phyloP scores from a whole-genome alignment of 1,139 yeast species.

The Ogataea hybrid region DNA sequence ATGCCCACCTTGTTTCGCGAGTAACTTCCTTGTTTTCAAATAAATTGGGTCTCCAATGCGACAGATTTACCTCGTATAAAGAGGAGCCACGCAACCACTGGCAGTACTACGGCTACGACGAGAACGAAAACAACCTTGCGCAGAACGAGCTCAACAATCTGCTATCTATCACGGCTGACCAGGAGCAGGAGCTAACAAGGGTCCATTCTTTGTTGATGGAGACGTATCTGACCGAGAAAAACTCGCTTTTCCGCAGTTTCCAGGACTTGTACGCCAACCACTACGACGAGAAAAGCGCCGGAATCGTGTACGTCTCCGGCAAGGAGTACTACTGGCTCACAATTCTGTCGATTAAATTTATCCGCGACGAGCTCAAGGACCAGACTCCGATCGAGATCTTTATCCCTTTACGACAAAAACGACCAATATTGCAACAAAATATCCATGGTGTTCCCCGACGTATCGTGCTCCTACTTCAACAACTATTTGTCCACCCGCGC shows the following conservation, averaged over 20 bases:
- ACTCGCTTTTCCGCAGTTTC: conserved; percentile 11
- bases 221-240: conserved; percentile 15
- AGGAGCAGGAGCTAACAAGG: conserved; percentile 23
- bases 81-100: conserved; percentile 22
- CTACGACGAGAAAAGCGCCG: conserved; percentile 17
- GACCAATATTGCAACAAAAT: conserved; percentile 28
- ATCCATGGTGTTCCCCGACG: conserved; percentile 21
- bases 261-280: conserved; percentile 5
- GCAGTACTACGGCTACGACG: conserved; percentile 33
- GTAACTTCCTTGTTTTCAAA: conserved; percentile 17
- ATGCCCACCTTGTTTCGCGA: conserved; percentile 17
- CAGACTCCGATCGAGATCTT: conserved; percentile 29
- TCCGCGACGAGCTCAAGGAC: conserved; percentile 27
- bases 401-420: conserved; percentile 24
- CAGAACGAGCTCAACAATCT: conserved; percentile 21
- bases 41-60: conserved; percentile 24
- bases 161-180: conserved; percentile 21
- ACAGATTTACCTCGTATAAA: conserved; percentile 23
- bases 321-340: conserved; percentile 30
- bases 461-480: conserved; percentile 29
- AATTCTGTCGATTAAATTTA: conserved; percentile 28
- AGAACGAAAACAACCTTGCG: conserved; percentile 19
- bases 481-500: conserved; percentile 20
- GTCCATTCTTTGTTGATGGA: conserved; percentile 19
- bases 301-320: conserved; percentile 32